Evolutionary conservation across 1,139 yeast species (phyloP), one percentile per base, ranked within the genome.

Genomic region (Pichia sp.): DNA sequence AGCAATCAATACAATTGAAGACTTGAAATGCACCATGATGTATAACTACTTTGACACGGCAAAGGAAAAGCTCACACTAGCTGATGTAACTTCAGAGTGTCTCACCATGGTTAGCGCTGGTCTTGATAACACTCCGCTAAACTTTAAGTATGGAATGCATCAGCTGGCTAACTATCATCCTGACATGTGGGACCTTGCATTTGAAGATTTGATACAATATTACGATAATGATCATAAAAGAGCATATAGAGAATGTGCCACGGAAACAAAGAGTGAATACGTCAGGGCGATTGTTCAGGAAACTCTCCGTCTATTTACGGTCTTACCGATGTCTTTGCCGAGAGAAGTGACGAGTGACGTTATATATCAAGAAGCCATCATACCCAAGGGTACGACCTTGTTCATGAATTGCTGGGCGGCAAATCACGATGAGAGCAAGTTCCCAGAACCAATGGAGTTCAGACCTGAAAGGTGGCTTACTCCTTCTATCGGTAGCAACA

Each of bases 21-120:
- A 33, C 11, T 16, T 48, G 12, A 39, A 43, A 16, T 54, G 57
- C 20, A 45, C 56, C 24, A 27, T 56, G 22, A 51, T 56, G 48
- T 52, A 46, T 38, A 42, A 41, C 22, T 55, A 51, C 27, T 46
- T 49, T 30, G 39, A 41, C 1, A 36, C 42, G 11, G 32, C 32
- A n/a, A 15, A 18, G 16, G n/a, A 35, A 10, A 35, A 25, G 12
- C 25, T 52, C 8, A 39, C 38, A 6, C 32, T 32, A 25, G 56
- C 57, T 3, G 86, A 81, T 49, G 55, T 79, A 32, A 67, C 67
- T 37, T 74, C 85, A 32, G 67, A 79, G 7, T 80, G 88, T 51
- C 59, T 82, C 31, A 78, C 91, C 0, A 74, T 81, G 79, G 78
- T 82, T 0, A 78, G 87, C 47, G 91, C 91, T 5, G 93, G 93